Base-by-base conservation (phyloP, 2,329 filamentous ascomycete genomes). In the Exophiala mesophila region DNA sequence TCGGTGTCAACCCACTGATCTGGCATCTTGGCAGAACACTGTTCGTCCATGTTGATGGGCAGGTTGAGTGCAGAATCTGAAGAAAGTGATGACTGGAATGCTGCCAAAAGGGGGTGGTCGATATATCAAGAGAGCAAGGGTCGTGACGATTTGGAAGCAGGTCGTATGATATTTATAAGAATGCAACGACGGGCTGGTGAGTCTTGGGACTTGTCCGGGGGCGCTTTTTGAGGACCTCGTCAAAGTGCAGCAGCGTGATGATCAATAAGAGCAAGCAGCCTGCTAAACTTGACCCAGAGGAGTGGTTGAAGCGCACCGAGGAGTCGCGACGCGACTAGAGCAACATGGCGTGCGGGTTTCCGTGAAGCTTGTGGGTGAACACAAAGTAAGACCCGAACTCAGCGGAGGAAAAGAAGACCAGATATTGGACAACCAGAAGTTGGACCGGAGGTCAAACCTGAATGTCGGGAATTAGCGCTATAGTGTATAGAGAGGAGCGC, bases 1-100 rank as follows among this genome's bases (percentile, higher is more conserved):
- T 39, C 36, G 3, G 39, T 33, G 12, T 38, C 34, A 10, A 37
- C 39, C 21, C 38, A 45, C 7, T 37, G 28, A 18, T 24, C 28
- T 18, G 39, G 4, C 45, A 45, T 37, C 30, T 35, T 40, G 18
- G 26, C 12, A 12, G 7, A 7, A 6, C 12, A 12, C 12, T 26
- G 6, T 6, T 26, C 12, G 12, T 26, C 12, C 23, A 26, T 26
- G 23, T 26, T 12, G 12, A 26, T 6, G 12, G 6, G 23, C 23
- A 7, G 23, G 7, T 26, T 26, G 23, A 12, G 7, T 26, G 23
- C 6, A 26, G 7, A 12, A 26, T 7, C 23, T 7, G 12, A 26
- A 12, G 23, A 12, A 26, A 12, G 23, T 12, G 12, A 26, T 6
- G 12, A 6, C 23, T 7, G 12, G 7, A 26, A 26, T 26, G 23